Percentiles rank a stretch among this genome's conserved stretches.
phyloP scores from a whole-genome alignment of 2,329 filamentous ascomycete species.

The Ophiobolus disseminans region DNA sequence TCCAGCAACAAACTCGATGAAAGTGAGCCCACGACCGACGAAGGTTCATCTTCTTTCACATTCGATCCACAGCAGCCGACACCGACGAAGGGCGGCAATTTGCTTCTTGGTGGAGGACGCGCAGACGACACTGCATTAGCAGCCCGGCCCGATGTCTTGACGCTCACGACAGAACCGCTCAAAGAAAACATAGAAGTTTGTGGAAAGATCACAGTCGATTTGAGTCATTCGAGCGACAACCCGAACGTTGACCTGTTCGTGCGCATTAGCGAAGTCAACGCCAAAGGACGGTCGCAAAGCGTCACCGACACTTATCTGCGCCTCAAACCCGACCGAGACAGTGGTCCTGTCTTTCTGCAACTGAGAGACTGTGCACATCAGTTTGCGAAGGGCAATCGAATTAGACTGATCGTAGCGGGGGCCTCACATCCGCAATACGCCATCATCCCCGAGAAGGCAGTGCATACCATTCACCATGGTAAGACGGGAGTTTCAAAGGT shows the following conservation, averaged over 20 bases:
- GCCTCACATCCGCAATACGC: conserved; percentile 11
- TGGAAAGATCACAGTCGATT: conserved; percentile 6
- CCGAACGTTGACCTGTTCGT: conserved; percentile 18
- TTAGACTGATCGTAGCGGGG: conserved; percentile 17
- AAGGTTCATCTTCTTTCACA: conserved; percentile 9
- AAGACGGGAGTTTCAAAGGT: conserved; percentile 1
- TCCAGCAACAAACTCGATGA: background rate
- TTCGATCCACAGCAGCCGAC: conserved; percentile 20
- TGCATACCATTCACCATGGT: conserved; percentile 14
- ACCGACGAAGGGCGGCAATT: conserved; percentile 19
- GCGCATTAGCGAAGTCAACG: conserved; percentile 19
- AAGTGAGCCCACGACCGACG: background rate
- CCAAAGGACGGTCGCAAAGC: conserved; percentile 11
- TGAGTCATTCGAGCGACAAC: conserved; percentile 14
- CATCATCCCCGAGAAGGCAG: conserved; percentile 3
- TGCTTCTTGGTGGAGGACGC: conserved; percentile 11
- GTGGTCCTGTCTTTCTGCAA: background rate
- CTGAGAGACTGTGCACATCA: conserved; percentile 12
- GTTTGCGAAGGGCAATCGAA: conserved; percentile 11
- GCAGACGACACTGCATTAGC: conserved; percentile 17
- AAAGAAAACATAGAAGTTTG: conserved; percentile 8
- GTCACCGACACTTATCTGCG: conserved; percentile 16
- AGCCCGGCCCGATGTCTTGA: conserved; percentile 9
- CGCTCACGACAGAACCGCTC: conserved; percentile 14
- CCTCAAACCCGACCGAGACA: conserved; percentile 3